Base-by-base conservation (phyloP, 176 grass and related monocot species). In the Aegilops umbellulata region DNA sequence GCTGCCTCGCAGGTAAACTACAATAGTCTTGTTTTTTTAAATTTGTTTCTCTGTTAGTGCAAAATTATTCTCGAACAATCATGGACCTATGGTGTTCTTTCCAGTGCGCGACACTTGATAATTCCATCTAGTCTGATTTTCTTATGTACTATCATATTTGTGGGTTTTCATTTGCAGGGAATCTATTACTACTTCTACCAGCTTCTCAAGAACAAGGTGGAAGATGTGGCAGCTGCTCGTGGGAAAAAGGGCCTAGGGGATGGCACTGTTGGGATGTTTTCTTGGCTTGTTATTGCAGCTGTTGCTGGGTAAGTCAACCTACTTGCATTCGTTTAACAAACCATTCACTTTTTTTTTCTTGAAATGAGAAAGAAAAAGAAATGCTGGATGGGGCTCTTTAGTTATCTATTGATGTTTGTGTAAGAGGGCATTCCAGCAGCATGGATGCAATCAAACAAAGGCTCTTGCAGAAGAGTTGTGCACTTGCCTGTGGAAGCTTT, bases 161-260 rank as follows among this genome's bases (percentile, higher is more conserved):
- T 75, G 35, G 9, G 6, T 86, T 58, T 77, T 36, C 23, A 55
- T 23, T 19, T 87, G 74, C 86, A 99, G 97, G 94, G 97, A 66
- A 94, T 99, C 75, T 99, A 99, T 89, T 99, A 99, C 88, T 99
- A 99, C 61, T 94, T 96, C 89, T 99, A 99, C 76, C 97, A 99
- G 81, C 70, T 96, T 60, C 81, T 99, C 42, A 99, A 99, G 90
- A 99, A 99, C 82, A 94, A 91, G 80, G 90, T 88, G 26, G 97
- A 99, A 86, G 80, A 89, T 66, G 36, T 81, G 24, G 97, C 92
- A 44, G 83, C 80, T 85, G 90, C 82, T 66, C 87, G 83, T 38
- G 83, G 91, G 30, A 94, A 91, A 49, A 93, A 92, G 81, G 90
- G 97, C 41, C 90, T 87, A 20, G 97, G 94, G 38, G 92, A 99